A percentile compares a stretch with the other conserved stretches of the same genome.
phyloP scores from a whole-genome alignment of 23 red algal species.

The Pyropia yezoensis region DNA sequence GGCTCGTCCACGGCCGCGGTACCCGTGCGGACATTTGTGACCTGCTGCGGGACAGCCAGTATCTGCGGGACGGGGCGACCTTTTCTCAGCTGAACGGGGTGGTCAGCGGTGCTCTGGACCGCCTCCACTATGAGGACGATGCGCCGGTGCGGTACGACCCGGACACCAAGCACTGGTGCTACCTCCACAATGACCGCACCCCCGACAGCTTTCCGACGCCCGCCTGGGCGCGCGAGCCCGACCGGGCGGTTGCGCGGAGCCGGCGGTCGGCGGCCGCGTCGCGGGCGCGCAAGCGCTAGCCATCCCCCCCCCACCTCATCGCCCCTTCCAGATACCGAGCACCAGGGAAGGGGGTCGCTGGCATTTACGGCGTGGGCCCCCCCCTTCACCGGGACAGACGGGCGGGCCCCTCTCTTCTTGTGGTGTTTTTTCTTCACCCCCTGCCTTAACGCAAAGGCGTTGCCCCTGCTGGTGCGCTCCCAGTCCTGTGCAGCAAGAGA shows the following conservation, averaged over 20 bases:
- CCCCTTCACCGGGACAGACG: too few relatives aligned
- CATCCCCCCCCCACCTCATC: too few relatives aligned
- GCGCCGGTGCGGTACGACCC: slow-evolving; percentile 66
- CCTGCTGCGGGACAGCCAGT: slow-evolving; percentile 65
- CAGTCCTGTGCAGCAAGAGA: too few relatives aligned
- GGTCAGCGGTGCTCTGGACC: slow-evolving; percentile 69
- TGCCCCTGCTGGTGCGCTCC: too few relatives aligned
- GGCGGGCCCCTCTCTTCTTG: too few relatives aligned
- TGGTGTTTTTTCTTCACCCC: too few relatives aligned
- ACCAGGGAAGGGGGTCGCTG: too few relatives aligned
- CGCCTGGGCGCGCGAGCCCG: slow-evolving; percentile 52
- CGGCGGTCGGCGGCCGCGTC: too few relatives aligned
- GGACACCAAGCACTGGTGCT: slow-evolving; percentile 75
- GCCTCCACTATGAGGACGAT: slow-evolving; percentile 69
- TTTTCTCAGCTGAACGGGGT: slow-evolving; percentile 70
- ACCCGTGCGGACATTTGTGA: slow-evolving; percentile 71
- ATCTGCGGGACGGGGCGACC: slow-evolving; percentile 63
- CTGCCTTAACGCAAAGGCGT: too few relatives aligned
- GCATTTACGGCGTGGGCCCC: too few relatives aligned
- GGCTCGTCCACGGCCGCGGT: slow-evolving; percentile 38
- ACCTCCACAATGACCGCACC: slow-evolving; percentile 70
- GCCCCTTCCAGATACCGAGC: too few relatives aligned
- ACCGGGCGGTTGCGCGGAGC: background rate
- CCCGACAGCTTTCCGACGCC: slow-evolving; percentile 53
- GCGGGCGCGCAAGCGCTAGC: too few relatives aligned